Base-by-base conservation (phyloP, 306 rosid species). In the Argentina anserina region DNA sequence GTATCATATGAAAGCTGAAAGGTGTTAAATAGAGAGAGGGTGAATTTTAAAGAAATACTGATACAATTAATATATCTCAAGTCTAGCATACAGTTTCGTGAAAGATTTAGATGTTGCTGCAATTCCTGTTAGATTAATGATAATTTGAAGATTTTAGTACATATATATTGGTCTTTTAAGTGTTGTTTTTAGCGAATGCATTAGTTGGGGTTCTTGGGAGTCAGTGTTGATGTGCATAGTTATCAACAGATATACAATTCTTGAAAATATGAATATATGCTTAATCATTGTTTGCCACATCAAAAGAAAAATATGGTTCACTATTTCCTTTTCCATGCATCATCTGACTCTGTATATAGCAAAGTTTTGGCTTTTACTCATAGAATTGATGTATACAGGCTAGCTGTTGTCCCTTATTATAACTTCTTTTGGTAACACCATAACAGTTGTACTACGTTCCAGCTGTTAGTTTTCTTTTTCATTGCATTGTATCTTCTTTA, bases 401-500 rank as follows among this genome's bases (percentile, higher is more conserved):
- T 13, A 59, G 64, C 33, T 20, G 29, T 33, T 33, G 12, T 40
- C n/a, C 14, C 63, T 29, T 29, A 36, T 23, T 18, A 46, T 40
- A 5, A 58, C 25, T 28, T 33, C 25, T 45, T 46, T 46, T 72
- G 36, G 41, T 31, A 41, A 10, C n/a, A 61, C 42, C 7, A 18
- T 61, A 61, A 18, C 5, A 65, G 14, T 40, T 37, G 26, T 29
- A 33, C 53, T 40, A 43, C 21, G 45, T 52, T 40, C 26, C 58
- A 56, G 74, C 52, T n/a, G 25, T 59, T 28, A 12, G 41, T 40
- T 59, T 67, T 70, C 59, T 34, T 59, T 28, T 77, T 42, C 3
- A 42, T 42, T 74, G 63, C 18, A 9, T 70, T 50, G 70, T 58
- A 40, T 37, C n/a, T 20, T 72, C 66, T 64, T 39, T 41, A 73